These are phyloP conservation scores for Rhizodiscina lignyota DNA, from an alignment of 495 filamentous ascomycete genomes.

Conservation along the genomic window DNA sequence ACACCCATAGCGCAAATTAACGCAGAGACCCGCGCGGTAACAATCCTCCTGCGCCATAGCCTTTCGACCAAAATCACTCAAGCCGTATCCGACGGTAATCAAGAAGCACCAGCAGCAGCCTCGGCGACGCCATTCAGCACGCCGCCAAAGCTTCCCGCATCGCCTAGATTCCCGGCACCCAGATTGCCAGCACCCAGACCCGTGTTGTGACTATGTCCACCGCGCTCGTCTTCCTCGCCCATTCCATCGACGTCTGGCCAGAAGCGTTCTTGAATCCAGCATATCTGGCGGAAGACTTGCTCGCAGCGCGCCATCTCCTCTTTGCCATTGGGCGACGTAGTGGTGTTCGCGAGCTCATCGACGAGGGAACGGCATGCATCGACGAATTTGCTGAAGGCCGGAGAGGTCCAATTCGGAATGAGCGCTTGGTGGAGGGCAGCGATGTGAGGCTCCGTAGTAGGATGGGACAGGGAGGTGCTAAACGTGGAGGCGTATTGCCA, in stretches of 20 bases:
- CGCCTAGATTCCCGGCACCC: neutral
- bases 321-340: conserved; percentile 18
- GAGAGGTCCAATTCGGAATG: conserved; percentile 27
- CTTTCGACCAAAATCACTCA: no score
- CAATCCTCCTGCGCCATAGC: no score
- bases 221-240: conserved; percentile 22
- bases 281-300: conserved; percentile 21
- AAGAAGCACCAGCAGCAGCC: no score
- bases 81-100: no score
- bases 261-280: conserved; percentile 22
- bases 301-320: conserved; percentile 22
- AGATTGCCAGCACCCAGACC: neutral
- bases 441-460: conserved; percentile 16
- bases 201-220: neutral
- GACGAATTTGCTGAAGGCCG: conserved; percentile 24
- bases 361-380: conserved; percentile 21
- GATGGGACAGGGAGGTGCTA: conserved; percentile 12
- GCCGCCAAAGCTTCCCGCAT: neutral
- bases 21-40: no score
- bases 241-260: conserved; percentile 27
- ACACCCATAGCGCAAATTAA: no score
- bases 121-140: conserved; percentile 1
- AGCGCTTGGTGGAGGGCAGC: conserved; percentile 24
- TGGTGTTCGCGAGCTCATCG: conserved; percentile 23
- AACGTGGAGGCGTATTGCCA: conserved; percentile 23